Evolutionary conservation across 306 rosid species (phyloP).

Genomic region (Cicer pinnatifidum): DNA sequence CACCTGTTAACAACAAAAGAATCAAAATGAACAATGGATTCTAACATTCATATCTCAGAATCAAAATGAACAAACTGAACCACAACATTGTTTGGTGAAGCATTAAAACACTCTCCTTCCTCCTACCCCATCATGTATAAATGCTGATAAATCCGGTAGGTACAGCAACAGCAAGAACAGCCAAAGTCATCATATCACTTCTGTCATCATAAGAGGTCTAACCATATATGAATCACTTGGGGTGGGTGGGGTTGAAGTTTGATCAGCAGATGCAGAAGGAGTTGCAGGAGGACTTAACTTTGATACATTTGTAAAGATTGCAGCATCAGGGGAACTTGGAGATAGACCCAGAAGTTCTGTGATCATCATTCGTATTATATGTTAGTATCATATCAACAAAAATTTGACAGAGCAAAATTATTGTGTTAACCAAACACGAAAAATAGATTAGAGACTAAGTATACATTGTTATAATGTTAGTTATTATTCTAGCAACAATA

Average conservation of each 20-base stretch:
- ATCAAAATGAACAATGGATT: no score
- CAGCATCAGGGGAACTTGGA: constrained; percentile 76
- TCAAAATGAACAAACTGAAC: background rate
- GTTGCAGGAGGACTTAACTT: constrained; percentile 26
- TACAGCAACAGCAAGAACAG: constrained; percentile 44
- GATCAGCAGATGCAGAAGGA: background rate
- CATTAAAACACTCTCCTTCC: background rate
- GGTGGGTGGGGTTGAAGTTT: background rate
- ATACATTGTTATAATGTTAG: no score
- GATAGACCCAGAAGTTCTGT: constrained; percentile 75
- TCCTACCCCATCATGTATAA: background rate
- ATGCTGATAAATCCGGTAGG: constrained; percentile 30
- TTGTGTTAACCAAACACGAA: no score
- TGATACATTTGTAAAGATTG: constrained; percentile 62
- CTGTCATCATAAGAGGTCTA: constrained; percentile 36
- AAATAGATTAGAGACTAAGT: no score
- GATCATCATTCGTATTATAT: background rate
- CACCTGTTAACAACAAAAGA: no score
- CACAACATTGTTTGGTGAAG: constrained; percentile 23
- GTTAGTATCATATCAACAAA: background rate
- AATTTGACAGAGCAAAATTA: no score
- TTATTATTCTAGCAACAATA: no score
- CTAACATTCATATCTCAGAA: no score
- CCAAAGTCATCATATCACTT: constrained; percentile 43
- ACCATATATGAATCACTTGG: background rate